Base-by-base conservation (phyloP, 179 eudicot species). In the Silene coronaria region DNA sequence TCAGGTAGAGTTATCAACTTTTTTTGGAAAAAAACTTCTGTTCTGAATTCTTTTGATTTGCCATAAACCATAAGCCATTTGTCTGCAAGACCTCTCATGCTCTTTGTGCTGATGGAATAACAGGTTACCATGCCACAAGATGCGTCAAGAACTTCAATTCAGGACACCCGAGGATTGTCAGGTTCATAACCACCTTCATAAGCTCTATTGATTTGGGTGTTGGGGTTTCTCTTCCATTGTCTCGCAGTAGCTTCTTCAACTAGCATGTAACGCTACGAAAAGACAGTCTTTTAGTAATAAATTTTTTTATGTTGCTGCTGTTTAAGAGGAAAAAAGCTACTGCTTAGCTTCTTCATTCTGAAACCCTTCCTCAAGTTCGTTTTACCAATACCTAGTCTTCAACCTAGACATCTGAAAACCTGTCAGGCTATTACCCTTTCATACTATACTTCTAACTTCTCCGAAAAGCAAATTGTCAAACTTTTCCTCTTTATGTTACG, bases 121-220 rank as follows among this genome's bases (percentile, higher is more conserved):
- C 78, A 91, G 98, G 92, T 93, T 51, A 95, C 84, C 83, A 95
- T 95, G 96, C 99, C 99, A 13, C 99, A 95, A 81, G 99, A 95
- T 86, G 91, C 93, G 75, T 95, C 99, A 68, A 86, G 84, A 46
- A 85, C 85, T 71, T 81, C 86, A 72, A 94, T 95, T 75, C 93
- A 84, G 73, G 99, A 95, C 83, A 95, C 99, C 57, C 86, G 99
- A 83, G 99, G 99, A 78, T 96, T 95, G 77, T 95, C 99, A 90
- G 99, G 99, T 93, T 77, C 77, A 69, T 70, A 72, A 77, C 48
- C 72, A 17, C 45, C 21, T 64, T 61, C 28, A 27, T 24, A 17
- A 30, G 60, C 34, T 45, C 4, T 22, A 24, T 59, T 64, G 17
- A 61, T 62, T 53, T 55, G 62, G 42, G 60, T 72, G 24, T 76